Evolutionary conservation across 2,329 filamentous ascomycete genomes (phyloP), one percentile per base, ranked within the genome.

Genomic region (Aspergillus puulaauensis): DNA sequence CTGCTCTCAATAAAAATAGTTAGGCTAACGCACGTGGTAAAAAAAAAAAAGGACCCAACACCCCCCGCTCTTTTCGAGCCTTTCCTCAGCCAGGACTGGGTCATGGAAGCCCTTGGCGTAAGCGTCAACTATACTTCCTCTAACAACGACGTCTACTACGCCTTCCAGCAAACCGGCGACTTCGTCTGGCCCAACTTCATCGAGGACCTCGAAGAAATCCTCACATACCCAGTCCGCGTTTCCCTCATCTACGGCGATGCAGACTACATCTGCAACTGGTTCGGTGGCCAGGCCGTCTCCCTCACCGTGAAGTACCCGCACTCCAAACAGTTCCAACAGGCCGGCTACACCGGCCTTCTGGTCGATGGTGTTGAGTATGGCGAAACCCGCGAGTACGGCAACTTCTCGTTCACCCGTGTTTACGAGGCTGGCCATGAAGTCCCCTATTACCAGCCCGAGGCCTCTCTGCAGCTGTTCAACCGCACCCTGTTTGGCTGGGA

Each of bases 251-350:
- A 93, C 69, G 85, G 85, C 12, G 85, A 87, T 63, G 80, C 82
- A 33, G 83, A 79, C 68, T 82, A 78, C 71, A 78, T 79, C 59
- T 83, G 81, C 71, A 85, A 85, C 65, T 84, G 73, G 75, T 73
- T 88, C 62, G 90, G 91, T n/a, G 90, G 90, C 37, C 83, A 95
- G 73, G 86, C 87, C 2, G 80, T 90, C 43, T 90, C 87, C 3
- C 78, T 91, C 3, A 80, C 81, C 6, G 76, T 91, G 0, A 73
- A 80, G 43, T 77, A 77, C 61, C 66, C 71, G 1, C 80, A 85
- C 41, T 77, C 80, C 11, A 74, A 80, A 47, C 74, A 81, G 24
- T 95, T 93, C 69, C 76, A 80, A 2, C 71, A 77, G 0, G 86
- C 90, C 0, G 90, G 90, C 1, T 95, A 95, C 69, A 83, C 85